Evolutionary conservation across 345 rosid genomes (phyloP).

Genomic region (Physaria fendleri): DNA sequence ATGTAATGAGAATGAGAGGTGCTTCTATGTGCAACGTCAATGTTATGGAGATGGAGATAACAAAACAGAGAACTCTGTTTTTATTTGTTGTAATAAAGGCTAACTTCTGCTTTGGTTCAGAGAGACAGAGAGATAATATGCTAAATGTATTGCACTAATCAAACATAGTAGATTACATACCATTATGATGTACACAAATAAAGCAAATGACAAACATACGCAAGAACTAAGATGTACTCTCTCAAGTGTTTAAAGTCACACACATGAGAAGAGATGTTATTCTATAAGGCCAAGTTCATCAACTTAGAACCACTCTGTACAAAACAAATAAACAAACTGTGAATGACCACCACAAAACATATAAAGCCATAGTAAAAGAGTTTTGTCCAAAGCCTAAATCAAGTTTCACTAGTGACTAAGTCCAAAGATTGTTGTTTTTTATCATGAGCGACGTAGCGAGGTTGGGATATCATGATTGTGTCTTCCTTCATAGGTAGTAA

Average conservation of each 20-base stretch:
- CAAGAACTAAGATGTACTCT: constrained; percentile 14
- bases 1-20: background rate
- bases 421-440: constrained; percentile 30
- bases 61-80: constrained; percentile 27
- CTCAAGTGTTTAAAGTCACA: constrained; percentile 7
- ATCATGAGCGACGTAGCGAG: constrained; percentile 53
- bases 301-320: constrained; percentile 16
- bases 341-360: constrained; percentile 17
- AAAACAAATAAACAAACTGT: constrained; percentile 27
- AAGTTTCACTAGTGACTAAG: constrained; percentile 31
- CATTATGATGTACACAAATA: constrained; percentile 5
- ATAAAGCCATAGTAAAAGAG: constrained; percentile 17
- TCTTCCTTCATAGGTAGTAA: constrained; percentile 98
- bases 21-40: constrained; percentile 5
- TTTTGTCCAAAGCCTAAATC: constrained; percentile 23
- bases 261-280: constrained; percentile 2
- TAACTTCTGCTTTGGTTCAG: constrained; percentile 12
- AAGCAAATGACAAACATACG: constrained; percentile 4
- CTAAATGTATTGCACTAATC: background rate
- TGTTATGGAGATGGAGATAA: background rate
- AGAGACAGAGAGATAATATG: background rate
- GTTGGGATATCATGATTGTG: constrained; percentile 87
- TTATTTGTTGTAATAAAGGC: constrained; percentile 1
- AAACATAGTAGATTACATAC: background rate
- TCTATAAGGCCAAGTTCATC: constrained; percentile 13